Evolutionary conservation across 1,284 basidiomycete genomes (phyloP), one percentile per base, ranked within the genome.

Genomic region (Cystobasidium slooffiae): DNA sequence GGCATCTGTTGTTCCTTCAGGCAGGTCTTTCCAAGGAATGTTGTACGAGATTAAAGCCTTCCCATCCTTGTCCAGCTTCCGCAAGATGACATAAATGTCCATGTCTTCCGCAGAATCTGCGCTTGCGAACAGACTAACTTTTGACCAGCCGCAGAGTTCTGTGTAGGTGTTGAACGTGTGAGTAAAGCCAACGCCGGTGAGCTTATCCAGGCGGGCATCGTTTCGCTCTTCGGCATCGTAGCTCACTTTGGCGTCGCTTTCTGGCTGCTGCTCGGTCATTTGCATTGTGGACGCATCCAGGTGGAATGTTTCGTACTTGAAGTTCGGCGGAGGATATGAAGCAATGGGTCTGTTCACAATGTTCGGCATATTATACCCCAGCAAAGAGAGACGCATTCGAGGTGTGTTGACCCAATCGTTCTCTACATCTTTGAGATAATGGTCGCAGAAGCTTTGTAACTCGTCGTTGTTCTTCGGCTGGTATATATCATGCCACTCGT

Each of bases 351-450:
- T 20, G 44, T 76, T 73, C 9, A 66, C 49, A 8, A 76, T 51
- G 14, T 47, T 56, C 12, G 43, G 37, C 37, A 68, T 68, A 59
- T 68, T 70, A 24, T 67, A 77, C 2, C 41, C 47, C 10, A 77
- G 68, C 31, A 77, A 24, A 7, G 75, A 66, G 9, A 69, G 51
- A 18, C 74, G 67, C 39, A 79, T 74, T 9, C 73, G 74, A 18
- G 77, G 77, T 6, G 74, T 77, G 5, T 75, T 58, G 22, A 73
- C 78, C 78, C 78, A 79, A 20, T 76, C 79, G 56, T 79, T 79
- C 51, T 77, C 61, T 62, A 75, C 62, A 55, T 74, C 77, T 66
- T 79, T 79, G 47, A 77, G 66, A 72, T 76, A 79, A 14, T 63
- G 72, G 74, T 79, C 79, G 39, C 75, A 79, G 78, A 78, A 79